Evolutionary conservation across 345 rosid species (phyloP).

Genomic region (Eutrema japonicum): DNA sequence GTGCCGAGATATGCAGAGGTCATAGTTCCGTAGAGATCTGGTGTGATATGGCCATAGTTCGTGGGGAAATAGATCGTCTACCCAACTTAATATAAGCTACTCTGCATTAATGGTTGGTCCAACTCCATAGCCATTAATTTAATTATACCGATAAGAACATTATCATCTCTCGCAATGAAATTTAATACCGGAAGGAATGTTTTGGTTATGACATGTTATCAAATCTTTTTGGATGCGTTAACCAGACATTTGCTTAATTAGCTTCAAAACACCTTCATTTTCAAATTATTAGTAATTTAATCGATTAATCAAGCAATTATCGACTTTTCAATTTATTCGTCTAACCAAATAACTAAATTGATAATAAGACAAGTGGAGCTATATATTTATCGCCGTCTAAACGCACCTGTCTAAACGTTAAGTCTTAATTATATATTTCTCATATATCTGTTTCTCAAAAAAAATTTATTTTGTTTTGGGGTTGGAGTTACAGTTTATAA

Average conservation of each 20-base stretch:
- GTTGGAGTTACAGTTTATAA: conserved; percentile 67
- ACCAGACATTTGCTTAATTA: neutral
- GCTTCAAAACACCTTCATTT: neutral
- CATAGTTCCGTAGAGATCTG: too few species aligned
- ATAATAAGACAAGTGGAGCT: neutral
- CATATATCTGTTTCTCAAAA: neutral
- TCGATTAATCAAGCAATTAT: neutral
- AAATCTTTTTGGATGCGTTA: neutral
- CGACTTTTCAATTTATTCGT: neutral
- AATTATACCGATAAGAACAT: conserved; percentile 6
- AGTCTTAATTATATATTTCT: too few species aligned
- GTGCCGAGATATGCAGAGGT: too few species aligned
- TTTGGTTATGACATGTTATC: conserved; percentile 4
- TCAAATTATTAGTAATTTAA: neutral
- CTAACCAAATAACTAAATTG: too few species aligned
- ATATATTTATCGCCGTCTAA: neutral
- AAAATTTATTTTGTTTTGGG: neutral
- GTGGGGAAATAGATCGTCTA: too few species aligned
- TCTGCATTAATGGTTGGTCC: conserved; percentile 34
- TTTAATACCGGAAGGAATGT: conserved; percentile 7
- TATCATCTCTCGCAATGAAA: conserved; percentile 14
- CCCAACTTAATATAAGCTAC: conserved; percentile 10
- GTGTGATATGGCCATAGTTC: too few species aligned
- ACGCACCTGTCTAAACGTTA: too few species aligned
- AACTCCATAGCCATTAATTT: conserved; percentile 10